A percentile compares a stretch with the other conserved stretches of the same genome.
Evolutionary conservation across 495 filamentous ascomycete species (phyloP).

Genomic region (Aspergillus hancockii): DNA sequence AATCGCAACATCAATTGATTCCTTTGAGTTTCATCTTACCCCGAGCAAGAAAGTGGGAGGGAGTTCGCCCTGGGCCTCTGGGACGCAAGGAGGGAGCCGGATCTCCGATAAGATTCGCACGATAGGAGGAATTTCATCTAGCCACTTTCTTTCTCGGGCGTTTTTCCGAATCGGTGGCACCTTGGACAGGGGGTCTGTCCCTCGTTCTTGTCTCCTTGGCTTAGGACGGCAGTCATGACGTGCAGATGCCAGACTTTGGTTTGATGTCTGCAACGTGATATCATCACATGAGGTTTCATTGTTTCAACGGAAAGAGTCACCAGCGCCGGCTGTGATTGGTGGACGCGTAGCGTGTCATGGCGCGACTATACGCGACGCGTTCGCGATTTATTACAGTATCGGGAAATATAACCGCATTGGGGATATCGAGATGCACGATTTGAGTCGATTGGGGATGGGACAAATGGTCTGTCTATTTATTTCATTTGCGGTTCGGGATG

Average conservation of each 20-base stretch:
- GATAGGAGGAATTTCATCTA: constrained; percentile 18
- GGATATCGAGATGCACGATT: background rate
- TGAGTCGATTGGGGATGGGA: background rate
- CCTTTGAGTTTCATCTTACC: background rate
- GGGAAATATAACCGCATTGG: constrained; percentile 17
- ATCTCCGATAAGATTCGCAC: constrained; percentile 18
- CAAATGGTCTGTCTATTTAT: background rate
- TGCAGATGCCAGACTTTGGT: background rate
- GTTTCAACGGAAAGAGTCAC: background rate
- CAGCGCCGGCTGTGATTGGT: constrained; percentile 20
- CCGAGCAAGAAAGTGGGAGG: constrained; percentile 11
- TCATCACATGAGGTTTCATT: background rate
- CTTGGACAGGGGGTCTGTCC: background rate
- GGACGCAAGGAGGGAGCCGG: constrained; percentile 5
- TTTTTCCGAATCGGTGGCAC: constrained; percentile 6
- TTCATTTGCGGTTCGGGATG: background rate
- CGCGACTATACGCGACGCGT: constrained; percentile 20
- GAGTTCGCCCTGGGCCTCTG: background rate
- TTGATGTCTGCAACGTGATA: background rate
- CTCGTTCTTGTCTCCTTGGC: background rate
- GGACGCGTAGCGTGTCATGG: constrained; percentile 19
- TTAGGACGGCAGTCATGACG: background rate
- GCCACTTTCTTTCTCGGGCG: background rate
- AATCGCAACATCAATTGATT: background rate
- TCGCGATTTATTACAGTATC: constrained; percentile 7